phyloP scores from a whole-genome alignment of 352 stramenopile genomes.

The Hyphochytrium catenoides region DNA sequence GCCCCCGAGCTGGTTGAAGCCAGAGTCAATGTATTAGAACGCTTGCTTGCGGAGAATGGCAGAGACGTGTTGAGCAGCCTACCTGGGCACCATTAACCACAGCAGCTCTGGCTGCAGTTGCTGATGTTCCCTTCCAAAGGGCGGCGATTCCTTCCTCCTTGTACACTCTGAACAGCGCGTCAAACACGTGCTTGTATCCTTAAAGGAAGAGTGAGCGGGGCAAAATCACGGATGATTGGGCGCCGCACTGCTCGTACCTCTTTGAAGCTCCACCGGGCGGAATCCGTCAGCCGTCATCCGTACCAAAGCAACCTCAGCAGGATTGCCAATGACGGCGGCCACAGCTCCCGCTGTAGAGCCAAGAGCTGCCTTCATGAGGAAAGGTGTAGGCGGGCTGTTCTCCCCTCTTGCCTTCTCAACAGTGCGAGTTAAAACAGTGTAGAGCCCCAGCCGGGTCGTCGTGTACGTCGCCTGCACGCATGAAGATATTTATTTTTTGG shows the following conservation, averaged over 20 bases:
- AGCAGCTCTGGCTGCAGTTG: constrained; percentile 5
- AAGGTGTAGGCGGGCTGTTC: constrained; percentile 3
- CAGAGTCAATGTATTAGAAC: too few relatives aligned
- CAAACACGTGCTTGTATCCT: constrained; percentile 7
- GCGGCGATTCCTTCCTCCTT: constrained; percentile 8
- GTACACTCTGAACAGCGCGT: constrained; percentile 6
- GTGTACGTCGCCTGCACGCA: constrained; percentile 8
- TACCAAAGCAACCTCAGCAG: constrained; percentile 6
- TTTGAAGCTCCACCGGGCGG: constrained; percentile 7
- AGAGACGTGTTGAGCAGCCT: too few relatives aligned
- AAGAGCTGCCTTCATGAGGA: constrained; percentile 6
- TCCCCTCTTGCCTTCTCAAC: constrained; percentile 2
- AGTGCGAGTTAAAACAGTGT: constrained; percentile 5
- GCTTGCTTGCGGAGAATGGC: too few relatives aligned
- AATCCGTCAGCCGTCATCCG: constrained; percentile 5
- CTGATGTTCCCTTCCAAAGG: constrained; percentile 6
- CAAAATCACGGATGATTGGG: too few relatives aligned
- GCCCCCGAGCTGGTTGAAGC: constrained; percentile 6
- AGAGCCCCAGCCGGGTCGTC: constrained; percentile 7
- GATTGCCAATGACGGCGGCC: constrained; percentile 7
- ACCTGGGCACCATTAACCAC: constrained; percentile 6
- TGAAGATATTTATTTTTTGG: too few relatives aligned
- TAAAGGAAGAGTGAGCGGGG: too few relatives aligned
- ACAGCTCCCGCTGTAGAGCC: constrained; percentile 7
- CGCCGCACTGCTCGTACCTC: constrained; percentile 74